These are phyloP conservation scores for Mycena vulgaris DNA, from an alignment of 768 basidiomycete genomes.

Conservation along the genomic window DNA sequence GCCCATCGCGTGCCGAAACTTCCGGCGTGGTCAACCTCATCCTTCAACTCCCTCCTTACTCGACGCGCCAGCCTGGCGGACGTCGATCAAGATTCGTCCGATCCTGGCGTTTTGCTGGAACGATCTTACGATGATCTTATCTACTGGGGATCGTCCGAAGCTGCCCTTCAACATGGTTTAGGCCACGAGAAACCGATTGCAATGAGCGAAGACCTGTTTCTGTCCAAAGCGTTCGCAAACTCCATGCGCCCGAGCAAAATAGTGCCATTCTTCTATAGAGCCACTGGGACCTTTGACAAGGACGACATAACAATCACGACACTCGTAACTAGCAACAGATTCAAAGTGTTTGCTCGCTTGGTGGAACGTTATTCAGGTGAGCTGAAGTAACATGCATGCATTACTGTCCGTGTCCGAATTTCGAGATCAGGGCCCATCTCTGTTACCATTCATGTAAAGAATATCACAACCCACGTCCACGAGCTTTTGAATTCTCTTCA, in stretches of 20 bases:
- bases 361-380: constrained; percentile 84
- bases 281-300: constrained; percentile 65
- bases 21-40: constrained; percentile 40
- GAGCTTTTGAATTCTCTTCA: constrained; percentile 75
- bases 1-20: constrained; percentile 38
- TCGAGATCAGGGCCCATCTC: constrained; percentile 80
- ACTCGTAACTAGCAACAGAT: constrained; percentile 84
- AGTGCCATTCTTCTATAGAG: constrained; percentile 87
- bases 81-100: constrained; percentile 27
- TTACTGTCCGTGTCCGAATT: constrained; percentile 1
- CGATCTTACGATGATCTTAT: constrained; percentile 38
- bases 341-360: constrained; percentile 79
- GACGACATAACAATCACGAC: constrained; percentile 91
- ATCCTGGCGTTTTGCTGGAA: constrained; percentile 24
- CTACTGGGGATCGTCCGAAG: constrained; percentile 52
- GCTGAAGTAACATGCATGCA: constrained; percentile 30
- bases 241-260: constrained; percentile 83
- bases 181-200: constrained; percentile 50
- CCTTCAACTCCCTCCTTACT: constrained; percentile 31
- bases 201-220: constrained; percentile 66
- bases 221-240: constrained; percentile 79
- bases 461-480: constrained; percentile 61
- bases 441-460: constrained; percentile 83
- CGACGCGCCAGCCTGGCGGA: constrained; percentile 25
- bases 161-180: constrained; percentile 52